phyloP scores from a whole-genome alignment of 179 eudicot species.

The Carnegiea gigantea region DNA sequence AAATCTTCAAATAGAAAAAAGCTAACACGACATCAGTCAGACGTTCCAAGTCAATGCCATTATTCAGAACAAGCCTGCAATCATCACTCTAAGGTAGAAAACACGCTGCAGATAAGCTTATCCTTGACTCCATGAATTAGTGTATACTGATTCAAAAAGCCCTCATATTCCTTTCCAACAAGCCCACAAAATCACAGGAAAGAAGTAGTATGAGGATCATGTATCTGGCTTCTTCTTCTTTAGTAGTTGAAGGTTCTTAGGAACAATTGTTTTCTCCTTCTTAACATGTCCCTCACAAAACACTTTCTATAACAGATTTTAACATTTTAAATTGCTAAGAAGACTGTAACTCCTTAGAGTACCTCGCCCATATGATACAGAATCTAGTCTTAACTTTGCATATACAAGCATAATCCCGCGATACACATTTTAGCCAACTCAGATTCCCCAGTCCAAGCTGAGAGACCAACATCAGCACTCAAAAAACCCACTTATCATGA shows the following conservation, averaged over 20 bases:
- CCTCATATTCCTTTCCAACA: background rate
- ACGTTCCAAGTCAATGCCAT: background rate
- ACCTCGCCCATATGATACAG: background rate
- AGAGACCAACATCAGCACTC: background rate
- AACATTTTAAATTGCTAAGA: background rate
- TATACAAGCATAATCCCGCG: background rate
- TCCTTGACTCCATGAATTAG: background rate
- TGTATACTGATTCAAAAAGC: background rate
- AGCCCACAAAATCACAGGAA: background rate
- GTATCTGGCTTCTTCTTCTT: background rate
- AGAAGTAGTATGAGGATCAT: background rate
- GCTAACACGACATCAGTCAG: background rate
- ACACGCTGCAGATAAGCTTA: background rate
- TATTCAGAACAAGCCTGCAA: background rate
- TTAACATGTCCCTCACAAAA: background rate
- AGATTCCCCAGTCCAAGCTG: background rate
- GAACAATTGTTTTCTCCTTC: background rate
- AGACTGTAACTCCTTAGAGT: background rate
- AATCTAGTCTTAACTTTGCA: background rate
- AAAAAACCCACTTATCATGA: background rate
- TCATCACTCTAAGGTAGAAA: background rate
- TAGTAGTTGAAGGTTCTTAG: background rate
- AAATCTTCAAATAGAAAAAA: background rate
- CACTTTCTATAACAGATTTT: too few relatives aligned
- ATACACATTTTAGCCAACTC: background rate